A percentile compares a stretch with the other conserved stretches of the same genome.
Evolutionary conservation across 495 filamentous ascomycete genomes (phyloP).

Genomic region (Beverwykella pulmonaria): DNA sequence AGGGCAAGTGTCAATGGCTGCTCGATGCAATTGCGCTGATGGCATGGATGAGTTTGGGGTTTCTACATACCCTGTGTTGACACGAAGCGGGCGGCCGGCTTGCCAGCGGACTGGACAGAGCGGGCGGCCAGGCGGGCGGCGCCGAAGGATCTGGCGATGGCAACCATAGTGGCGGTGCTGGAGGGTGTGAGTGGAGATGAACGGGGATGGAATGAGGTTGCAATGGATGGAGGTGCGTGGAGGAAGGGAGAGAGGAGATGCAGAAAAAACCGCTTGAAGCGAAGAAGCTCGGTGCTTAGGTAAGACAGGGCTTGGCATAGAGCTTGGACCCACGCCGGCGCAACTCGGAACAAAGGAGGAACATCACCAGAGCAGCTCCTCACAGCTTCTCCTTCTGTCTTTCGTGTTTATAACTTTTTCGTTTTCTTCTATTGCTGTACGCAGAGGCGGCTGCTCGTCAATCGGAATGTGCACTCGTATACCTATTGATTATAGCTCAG

Average conservation of each 20-base stretch:
- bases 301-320: not conserved
- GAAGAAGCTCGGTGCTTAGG: slow-evolving; percentile 1
- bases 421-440: no score
- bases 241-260: slow-evolving; percentile 14
- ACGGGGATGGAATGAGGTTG: slow-evolving; percentile 33
- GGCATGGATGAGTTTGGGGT: slow-evolving; percentile 9
- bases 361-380: not conserved
- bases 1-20: slow-evolving; percentile 22
- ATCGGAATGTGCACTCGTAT: no score
- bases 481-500: no score
- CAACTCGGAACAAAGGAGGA: slow-evolving; percentile 15
- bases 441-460: no score
- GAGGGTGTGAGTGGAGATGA: slow-evolving; percentile 31
- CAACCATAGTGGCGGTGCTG: slow-evolving; percentile 33
- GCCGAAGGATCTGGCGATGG: slow-evolving; percentile 34
- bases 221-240: slow-evolving; percentile 24
- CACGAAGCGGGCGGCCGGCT: slow-evolving; percentile 30
- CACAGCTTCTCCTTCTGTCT: no score
- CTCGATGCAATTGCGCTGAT: slow-evolving; percentile 14
- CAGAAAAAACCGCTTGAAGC: slow-evolving; percentile 26
- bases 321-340: slow-evolving; percentile 12
- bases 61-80: slow-evolving; percentile 33
- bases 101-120: slow-evolving; percentile 33
- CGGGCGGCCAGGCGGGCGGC: slow-evolving; percentile 37
- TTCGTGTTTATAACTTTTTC: no score